Conservation (phyloP, 139 green algal species). For the Trebouxia sp. region DNA sequence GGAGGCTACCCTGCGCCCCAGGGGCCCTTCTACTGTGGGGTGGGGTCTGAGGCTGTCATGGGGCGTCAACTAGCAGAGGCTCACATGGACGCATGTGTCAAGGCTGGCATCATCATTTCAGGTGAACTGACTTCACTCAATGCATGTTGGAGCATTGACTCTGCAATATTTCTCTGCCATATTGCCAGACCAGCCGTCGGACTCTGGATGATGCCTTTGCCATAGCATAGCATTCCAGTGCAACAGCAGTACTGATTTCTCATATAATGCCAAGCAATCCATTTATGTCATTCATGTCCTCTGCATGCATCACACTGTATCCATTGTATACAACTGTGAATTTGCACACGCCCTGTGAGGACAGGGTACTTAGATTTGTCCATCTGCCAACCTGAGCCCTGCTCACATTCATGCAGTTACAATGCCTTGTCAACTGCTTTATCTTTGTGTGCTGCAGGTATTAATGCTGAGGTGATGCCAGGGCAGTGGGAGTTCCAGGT, state of each 20-base stretch:
- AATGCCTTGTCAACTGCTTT: conserved; percentile 34
- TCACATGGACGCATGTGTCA: conserved; percentile 87
- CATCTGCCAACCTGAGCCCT: not conserved
- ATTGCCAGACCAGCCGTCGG: too few species aligned
- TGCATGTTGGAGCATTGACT: not conserved
- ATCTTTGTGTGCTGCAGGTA: conserved; percentile 80
- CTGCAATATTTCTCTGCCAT: not conserved
- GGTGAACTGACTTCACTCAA: too few species aligned
- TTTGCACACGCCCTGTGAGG: not conserved
- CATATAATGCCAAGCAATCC: too few species aligned
- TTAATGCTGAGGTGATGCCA: conserved; percentile 93
- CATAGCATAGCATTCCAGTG: too few species aligned
- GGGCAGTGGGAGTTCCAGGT: conserved; percentile 96
- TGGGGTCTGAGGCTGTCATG: conserved; percentile 78
- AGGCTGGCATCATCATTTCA: conserved; percentile 29
- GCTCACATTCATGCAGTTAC: not conserved
- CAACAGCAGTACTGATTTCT: too few species aligned
- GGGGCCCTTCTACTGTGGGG: conserved; percentile 91
- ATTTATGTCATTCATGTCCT: too few species aligned
- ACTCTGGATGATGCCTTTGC: too few species aligned
- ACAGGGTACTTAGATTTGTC: not conserved
- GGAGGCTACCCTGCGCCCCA: conserved; percentile 86
- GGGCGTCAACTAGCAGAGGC: conserved; percentile 83
- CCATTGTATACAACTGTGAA: too few species aligned
- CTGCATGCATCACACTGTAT: too few species aligned